Conservation (phyloP, 495 filamentous ascomycete genomes). For the Hyaloscypha bicolor region DNA sequence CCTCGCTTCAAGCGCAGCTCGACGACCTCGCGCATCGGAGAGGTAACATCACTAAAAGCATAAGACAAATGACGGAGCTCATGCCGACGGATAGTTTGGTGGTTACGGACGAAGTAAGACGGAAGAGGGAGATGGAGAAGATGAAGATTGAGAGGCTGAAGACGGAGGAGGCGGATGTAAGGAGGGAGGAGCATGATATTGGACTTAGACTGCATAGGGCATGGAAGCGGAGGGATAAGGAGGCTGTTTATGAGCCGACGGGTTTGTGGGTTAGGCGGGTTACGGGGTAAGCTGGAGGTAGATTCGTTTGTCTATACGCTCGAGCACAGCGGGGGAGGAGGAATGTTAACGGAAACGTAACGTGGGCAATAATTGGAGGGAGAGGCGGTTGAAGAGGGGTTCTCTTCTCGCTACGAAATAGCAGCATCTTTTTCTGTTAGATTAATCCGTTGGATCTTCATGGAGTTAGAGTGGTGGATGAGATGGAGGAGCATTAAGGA, state of each 20-base stretch:
- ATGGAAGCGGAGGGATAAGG: slow-evolving; percentile 71
- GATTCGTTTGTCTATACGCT: neutral
- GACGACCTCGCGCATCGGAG: slow-evolving; percentile 66
- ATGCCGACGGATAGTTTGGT: slow-evolving; percentile 56
- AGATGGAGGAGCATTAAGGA: too few species aligned
- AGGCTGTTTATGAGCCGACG: slow-evolving; percentile 64
- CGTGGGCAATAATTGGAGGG: neutral
- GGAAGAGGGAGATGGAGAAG: slow-evolving; percentile 67
- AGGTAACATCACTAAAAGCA: slow-evolving; percentile 69
- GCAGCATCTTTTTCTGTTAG: neutral
- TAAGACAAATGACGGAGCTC: slow-evolving; percentile 70
- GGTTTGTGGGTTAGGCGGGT: slow-evolving; percentile 82
- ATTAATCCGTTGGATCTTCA: neutral
- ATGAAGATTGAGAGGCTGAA: slow-evolving; percentile 69
- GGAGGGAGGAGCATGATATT: slow-evolving; percentile 81
- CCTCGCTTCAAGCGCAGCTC: slow-evolving; percentile 66
- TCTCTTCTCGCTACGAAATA: neutral
- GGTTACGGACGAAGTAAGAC: slow-evolving; percentile 44
- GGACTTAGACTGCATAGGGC: slow-evolving; percentile 81
- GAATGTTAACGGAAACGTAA: neutral
- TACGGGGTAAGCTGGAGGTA: slow-evolving; percentile 37
- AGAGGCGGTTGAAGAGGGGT: neutral
- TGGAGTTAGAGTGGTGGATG: neutral
- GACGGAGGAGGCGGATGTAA: slow-evolving; percentile 75
- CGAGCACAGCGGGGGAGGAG: neutral